These are phyloP conservation scores for Talaromyces proteolyticus DNA, from an alignment of 495 filamentous ascomycete genomes.

Conservation along the genomic window DNA sequence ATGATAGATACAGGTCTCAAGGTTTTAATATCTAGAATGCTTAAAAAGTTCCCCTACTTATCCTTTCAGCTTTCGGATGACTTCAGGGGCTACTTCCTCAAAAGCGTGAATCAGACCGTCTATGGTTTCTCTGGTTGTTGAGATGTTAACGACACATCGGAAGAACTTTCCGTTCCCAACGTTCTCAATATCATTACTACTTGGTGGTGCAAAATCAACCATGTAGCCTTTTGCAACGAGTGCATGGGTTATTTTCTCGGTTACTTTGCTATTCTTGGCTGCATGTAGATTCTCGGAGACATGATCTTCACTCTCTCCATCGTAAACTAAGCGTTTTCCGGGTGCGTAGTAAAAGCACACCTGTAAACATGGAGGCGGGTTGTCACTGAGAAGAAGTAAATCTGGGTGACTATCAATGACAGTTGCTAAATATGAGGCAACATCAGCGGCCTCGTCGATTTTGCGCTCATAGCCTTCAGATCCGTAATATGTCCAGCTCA, in stretches of 20 bases:
- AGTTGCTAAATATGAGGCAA: constrained; percentile 58
- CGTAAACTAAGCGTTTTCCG: constrained; percentile 40
- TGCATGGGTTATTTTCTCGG: constrained; percentile 55
- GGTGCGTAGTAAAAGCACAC: constrained; percentile 89
- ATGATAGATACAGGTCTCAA: neutral
- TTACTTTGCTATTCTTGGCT: constrained; percentile 65
- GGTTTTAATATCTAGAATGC: neutral
- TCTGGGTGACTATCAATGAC: constrained; percentile 46
- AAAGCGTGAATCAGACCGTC: constrained; percentile 72
- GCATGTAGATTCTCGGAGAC: constrained; percentile 34
- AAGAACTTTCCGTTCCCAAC: constrained; percentile 73
- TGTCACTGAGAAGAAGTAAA: constrained; percentile 65
- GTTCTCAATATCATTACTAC: constrained; percentile 33
- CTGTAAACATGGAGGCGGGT: constrained; percentile 84
- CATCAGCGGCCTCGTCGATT: constrained; percentile 63
- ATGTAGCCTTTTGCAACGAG: constrained; percentile 78
- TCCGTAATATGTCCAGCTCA: constrained; percentile 88
- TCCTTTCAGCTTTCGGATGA: constrained; percentile 28
- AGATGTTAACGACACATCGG: constrained; percentile 78
- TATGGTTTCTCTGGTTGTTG: constrained; percentile 66
- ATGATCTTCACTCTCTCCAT: constrained; percentile 21
- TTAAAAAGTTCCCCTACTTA: neutral
- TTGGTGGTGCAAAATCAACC: constrained; percentile 83
- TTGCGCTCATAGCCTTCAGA: constrained; percentile 51
- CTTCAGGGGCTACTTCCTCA: constrained; percentile 53